Base-by-base conservation (phyloP, 2,329 filamentous ascomycete genomes). In the Alternaria longipes region DNA sequence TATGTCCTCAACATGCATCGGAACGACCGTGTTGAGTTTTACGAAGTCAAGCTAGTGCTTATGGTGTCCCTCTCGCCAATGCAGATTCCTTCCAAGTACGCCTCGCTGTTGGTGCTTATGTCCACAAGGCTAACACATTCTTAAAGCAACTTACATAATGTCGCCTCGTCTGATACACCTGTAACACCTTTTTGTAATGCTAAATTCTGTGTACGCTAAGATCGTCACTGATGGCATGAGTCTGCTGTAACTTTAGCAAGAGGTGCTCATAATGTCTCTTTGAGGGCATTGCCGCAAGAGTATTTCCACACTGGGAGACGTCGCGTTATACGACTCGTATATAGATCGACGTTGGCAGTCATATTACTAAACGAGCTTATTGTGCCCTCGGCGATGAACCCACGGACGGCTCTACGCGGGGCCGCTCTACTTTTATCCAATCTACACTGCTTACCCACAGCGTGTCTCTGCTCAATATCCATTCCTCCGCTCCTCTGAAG, bases 1-100 rank as follows among this genome's bases (percentile, higher is more conserved):
- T 73, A 69, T 68, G 66, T 72, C 63, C 73, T 71, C 63, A 64
- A 66, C 53, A 67, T 28, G 56, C 36, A 64, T 70, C 66, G 70
- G 67, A 63, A 67, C 49, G 54, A 34, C 44, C 42, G 40, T 42
- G 42, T 42, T 34, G 44, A 47, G 52, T 60, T 53, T 55, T 53
- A 65, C 46, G 49, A 56, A 61, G 58, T 59, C 38, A 64, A 63
- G 57, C 52, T 64, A 22, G 26, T 38, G 20, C 32, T 47, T 18
- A 45, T 52, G 34, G 20, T 38, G 24, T 52, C 36, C 40, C 46
- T 34, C 34, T 16, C 44, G 20, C 32, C 5, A 36, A 14, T 46
- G 28, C 40, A 12, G 30, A 28, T 28, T 44, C 26, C 11, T 28
- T 44, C 8, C 4, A 30, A 26, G 16, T 38, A 4, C 3, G 5